Evolutionary conservation across 805 yeast genomes (phyloP).

Genomic region (Saccharomycopsis guyanensis): DNA sequence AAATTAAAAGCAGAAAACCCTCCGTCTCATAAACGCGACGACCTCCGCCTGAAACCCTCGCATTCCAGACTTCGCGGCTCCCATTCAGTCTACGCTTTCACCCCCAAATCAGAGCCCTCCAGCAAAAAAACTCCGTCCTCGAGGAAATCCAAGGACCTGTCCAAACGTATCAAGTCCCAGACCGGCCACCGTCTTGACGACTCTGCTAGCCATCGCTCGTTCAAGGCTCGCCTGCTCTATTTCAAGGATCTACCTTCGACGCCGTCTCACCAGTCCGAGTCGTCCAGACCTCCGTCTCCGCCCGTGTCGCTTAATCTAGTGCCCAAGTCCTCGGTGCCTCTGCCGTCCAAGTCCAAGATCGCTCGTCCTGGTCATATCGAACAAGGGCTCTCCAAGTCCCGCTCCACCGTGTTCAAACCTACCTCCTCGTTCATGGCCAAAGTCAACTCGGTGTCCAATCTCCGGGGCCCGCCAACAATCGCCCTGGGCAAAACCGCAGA

Average conservation of each 20-base stretch:
- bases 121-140: too few relatives aligned
- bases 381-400: too few relatives aligned
- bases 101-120: too few relatives aligned
- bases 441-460: neutral
- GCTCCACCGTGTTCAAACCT: neutral
- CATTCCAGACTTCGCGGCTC: neutral
- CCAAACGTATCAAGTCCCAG: neutral
- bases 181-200: neutral
- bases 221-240: neutral
- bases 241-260: conserved; percentile 6
- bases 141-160: too few relatives aligned
- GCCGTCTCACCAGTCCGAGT: too few relatives aligned
- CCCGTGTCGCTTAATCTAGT: too few relatives aligned
- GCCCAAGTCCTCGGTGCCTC: too few relatives aligned
- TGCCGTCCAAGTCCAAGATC: too few relatives aligned
- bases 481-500: neutral
- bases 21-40: too few relatives aligned
- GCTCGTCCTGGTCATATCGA: too few relatives aligned
- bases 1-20: conserved; percentile 12
- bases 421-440: neutral
- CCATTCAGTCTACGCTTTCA: too few relatives aligned
- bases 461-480: neutral
- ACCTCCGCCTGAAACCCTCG: neutral
- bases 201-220: neutral
- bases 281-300: too few relatives aligned